These are phyloP conservation scores for Boletus smithii DNA, from an alignment of 1,284 basidiomycete genomes.

Conservation along the genomic window DNA sequence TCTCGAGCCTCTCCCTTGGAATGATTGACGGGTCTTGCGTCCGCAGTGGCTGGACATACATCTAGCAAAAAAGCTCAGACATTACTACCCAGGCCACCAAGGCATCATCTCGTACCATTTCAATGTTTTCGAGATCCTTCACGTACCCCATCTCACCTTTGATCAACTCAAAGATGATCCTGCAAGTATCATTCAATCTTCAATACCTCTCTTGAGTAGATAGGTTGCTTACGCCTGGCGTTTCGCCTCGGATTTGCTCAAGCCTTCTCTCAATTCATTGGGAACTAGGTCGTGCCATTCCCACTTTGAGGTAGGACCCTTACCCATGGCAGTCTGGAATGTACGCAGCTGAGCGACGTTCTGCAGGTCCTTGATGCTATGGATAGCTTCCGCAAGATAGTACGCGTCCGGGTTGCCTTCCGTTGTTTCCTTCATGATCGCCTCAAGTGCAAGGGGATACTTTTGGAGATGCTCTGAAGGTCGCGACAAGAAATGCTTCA, in stretches of 20 bases:
- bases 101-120: conserved; percentile 36
- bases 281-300: conserved; percentile 89
- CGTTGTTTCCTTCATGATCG: conserved; percentile 78
- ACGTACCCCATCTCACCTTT: conserved; percentile 96
- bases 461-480: conserved; percentile 88
- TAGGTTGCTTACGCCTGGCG: conserved; percentile 76
- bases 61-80: conserved; percentile 41
- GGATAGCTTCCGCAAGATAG: conserved; percentile 72
- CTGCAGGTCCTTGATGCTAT: conserved; percentile 75
- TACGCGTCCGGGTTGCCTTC: conserved; percentile 77
- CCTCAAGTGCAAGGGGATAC: conserved; percentile 85
- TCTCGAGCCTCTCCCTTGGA: conserved; percentile 64
- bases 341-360: conserved; percentile 75
- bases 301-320: conserved; percentile 69
- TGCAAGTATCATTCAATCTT: conserved; percentile 31
- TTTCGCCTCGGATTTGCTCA: conserved; percentile 77
- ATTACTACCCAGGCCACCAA: neutral
- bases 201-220: neutral
- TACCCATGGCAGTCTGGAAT: conserved; percentile 83
- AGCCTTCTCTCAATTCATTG: conserved; percentile 55
- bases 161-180: conserved; percentile 93
- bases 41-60: conserved; percentile 74
- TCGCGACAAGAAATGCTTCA: conserved; percentile 84
- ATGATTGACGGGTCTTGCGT: conserved; percentile 77
- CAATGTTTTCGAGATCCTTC: conserved; percentile 87